Evolutionary conservation across 2,329 filamentous ascomycete species (phyloP).

Genomic region (Fusarium multiceps): DNA sequence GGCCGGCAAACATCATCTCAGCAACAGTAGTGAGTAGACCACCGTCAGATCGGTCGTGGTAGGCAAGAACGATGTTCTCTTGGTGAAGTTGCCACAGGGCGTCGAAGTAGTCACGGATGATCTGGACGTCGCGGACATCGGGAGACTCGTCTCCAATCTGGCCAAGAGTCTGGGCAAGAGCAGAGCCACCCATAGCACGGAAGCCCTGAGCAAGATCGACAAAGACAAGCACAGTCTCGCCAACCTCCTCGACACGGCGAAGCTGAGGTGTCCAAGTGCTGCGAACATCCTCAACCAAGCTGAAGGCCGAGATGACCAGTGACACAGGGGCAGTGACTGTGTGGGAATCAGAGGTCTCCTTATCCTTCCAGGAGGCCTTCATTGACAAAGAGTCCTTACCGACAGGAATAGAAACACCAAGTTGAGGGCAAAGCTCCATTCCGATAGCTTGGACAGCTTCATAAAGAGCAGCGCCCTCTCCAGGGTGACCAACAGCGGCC

Average conservation of each 20-base stretch:
- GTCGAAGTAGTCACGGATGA: slow-evolving; percentile 91
- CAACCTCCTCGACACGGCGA: slow-evolving; percentile 84
- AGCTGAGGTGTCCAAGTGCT: slow-evolving; percentile 96
- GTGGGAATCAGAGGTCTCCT: slow-evolving; percentile 72
- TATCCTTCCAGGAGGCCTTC: slow-evolving; percentile 95
- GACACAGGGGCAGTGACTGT: slow-evolving; percentile 94
- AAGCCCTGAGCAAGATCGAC: slow-evolving; percentile 88
- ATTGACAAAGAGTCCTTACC: slow-evolving; percentile 99
- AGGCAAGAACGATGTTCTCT: slow-evolving; percentile 80
- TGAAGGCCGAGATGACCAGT: slow-evolving; percentile 90
- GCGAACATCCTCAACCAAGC: slow-evolving; percentile 81
- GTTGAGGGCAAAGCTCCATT: slow-evolving; percentile 87
- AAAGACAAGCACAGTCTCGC: slow-evolving; percentile 87
- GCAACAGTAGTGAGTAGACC: slow-evolving; percentile 89
- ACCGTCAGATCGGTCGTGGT: slow-evolving; percentile 94
- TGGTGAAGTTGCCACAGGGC: slow-evolving; percentile 74
- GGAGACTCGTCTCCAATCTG: slow-evolving; percentile 87
- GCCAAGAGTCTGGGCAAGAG: slow-evolving; percentile 88
- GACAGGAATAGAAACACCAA: slow-evolving; percentile 94
- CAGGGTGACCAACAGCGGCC: slow-evolving; percentile 93
- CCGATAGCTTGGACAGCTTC: slow-evolving; percentile 94
- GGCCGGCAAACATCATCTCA: slow-evolving; percentile 98
- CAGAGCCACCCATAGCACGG: slow-evolving; percentile 88
- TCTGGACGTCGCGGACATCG: slow-evolving; percentile 83
- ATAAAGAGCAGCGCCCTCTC: slow-evolving; percentile 91